These are phyloP conservation scores for Jaapia argillacea DNA, from an alignment of 768 basidiomycete genomes.

Conservation along the genomic window DNA sequence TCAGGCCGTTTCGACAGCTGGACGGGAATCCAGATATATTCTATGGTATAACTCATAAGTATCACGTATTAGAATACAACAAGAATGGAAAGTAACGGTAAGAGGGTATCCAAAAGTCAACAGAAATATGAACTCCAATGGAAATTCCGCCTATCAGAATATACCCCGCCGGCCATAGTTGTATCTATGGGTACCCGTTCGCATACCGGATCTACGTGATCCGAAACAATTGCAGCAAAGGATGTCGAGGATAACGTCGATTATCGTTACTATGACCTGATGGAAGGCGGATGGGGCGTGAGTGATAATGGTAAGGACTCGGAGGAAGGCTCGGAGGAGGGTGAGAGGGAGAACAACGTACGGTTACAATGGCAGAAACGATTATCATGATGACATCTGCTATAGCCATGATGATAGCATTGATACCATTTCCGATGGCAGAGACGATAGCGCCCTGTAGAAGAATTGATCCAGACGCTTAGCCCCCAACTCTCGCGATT, in stretches of 20 bases:
- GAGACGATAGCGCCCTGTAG: constrained; percentile 47
- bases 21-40: too few species aligned
- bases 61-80: too few species aligned
- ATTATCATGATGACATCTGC: constrained; percentile 45
- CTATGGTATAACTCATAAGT: too few species aligned
- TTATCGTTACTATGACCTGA: constrained; percentile 50
- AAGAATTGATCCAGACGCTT: too few species aligned
- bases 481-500: too few species aligned
- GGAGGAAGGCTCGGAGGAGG: neutral
- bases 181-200: constrained; percentile 13
- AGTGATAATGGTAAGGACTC: too few species aligned
- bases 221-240: constrained; percentile 23
- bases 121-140: too few species aligned
- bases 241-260: constrained; percentile 40
- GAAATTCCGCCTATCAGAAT: too few species aligned
- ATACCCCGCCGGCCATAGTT: too few species aligned
- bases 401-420: constrained; percentile 44
- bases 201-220: constrained; percentile 8
- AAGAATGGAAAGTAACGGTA: too few species aligned
- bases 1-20: too few species aligned
- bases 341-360: constrained; percentile 18
- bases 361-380: constrained; percentile 39
- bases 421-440: constrained; percentile 46
- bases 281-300: neutral
- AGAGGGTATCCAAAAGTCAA: too few species aligned